Evolutionary conservation across 2,329 filamentous ascomycete species (phyloP), one percentile per base, ranked within the genome.

Genomic region (Fusarium longipes): DNA sequence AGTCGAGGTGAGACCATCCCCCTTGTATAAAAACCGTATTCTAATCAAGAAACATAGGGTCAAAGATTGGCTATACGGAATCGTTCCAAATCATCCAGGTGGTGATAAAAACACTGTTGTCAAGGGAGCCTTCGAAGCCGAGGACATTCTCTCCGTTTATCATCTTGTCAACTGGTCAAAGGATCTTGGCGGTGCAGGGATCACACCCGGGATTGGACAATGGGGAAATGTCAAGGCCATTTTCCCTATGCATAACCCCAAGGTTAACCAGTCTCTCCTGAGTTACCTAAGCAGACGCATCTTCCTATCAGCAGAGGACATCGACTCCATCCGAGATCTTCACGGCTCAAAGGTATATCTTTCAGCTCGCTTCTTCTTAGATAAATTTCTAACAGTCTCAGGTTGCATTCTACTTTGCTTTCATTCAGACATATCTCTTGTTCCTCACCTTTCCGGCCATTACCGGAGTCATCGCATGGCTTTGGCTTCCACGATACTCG

Each of bases 391-490:
- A 0, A 56, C 8, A 6, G 0, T 1, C 0, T 0, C 15, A 88
- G 84, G 87, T 93, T 52, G 91, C 90, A 5, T 93, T 91, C 73
- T 94, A 94, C 77, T 94, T 93, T 74, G 91, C 91, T n/a, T 94
- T 93, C 70, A 90, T 91, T 24, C 91, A 93, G 72, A 87, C 86
- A 15, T 94, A 94, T 74, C 89, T 91, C 59, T 80, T 85, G 33
- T 93, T 93, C 71, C 81, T 94, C 18, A 78, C 87, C 5, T 90
- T 92, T 52, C 91, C 91, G 0, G 90, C 91, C 9, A 81, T 82
- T 3, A 88, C 91, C 27, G 92, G 91, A 2, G 77, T 90, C n/a
- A 76, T 87, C 2, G 86, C 89, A 15, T 93, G 90, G 89, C 77
- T 88, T 3, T 84, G 91, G 59, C 79, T 92, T 0, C 88, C 90